Base-by-base conservation (phyloP, 176 grass and related monocot species). In the Poa annua region DNA sequence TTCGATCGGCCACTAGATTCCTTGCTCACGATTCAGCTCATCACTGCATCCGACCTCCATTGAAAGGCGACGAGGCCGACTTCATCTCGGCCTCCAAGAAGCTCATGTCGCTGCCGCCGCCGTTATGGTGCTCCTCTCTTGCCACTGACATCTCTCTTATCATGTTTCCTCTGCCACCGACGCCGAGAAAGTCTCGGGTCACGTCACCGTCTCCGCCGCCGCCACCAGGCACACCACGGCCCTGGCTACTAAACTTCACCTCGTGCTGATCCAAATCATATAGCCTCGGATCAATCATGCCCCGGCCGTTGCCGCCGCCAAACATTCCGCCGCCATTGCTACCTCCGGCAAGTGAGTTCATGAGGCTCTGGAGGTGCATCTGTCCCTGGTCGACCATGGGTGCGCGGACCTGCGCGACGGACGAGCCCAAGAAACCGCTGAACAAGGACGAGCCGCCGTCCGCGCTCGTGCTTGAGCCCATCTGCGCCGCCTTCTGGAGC, bases 121-220 rank as follows among this genome's bases (percentile, higher is more conserved):
- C 64, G 52, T 72, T 85, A 47, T 82, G 78, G 16, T 79, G 91
- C 19, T 86, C 88, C 50, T 77, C 88, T 86, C 85, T 86, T 39
- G 76, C 71, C 80, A 90, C 70, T 15, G 77, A 66, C 85, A 88
- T 77, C 50, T 85, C 91, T 60, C 91, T 89, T 64, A 93, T 84
- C 67, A 89, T 63, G 7, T 74, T 25, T 16, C 81, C 86, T 11
- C 83, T 79, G 1, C 83, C 96, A 3, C 88, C 74, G 49, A 90
- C 88, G 66, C 96, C 96, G 17, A 99, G 91, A 61, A 99, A 99
- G 81, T 99, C 96, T 11, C 96, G 87, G n/a, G 96, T 99, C 76
- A 99, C 85, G 44, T 74, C 82, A n/a, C 79, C 33, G 33, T 71
- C 84, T 17, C 74, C 67, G 87, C 84, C 66, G 53, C 85, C 85